Base-by-base conservation (phyloP, 2,329 filamentous ascomycete species). In the Ustilaginoidea virens region DNA sequence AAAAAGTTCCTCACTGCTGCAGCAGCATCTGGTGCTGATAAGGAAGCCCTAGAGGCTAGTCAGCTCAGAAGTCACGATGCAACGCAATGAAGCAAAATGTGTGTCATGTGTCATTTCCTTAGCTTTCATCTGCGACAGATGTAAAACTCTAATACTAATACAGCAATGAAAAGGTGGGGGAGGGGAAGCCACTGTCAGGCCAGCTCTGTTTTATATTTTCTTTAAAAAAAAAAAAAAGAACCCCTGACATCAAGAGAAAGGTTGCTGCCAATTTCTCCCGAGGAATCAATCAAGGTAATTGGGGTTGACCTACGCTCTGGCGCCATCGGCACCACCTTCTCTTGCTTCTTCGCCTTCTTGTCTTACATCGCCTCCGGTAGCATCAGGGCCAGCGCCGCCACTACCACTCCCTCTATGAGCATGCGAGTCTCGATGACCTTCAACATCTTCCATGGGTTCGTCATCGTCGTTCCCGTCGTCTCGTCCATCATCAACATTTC, bases 271-370 rank as follows among this genome's bases (percentile, higher is more conserved):
- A n/a, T n/a, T n/a, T n/a, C n/a, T n/a, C n/a, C n/a, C n/a, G n/a
- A n/a, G n/a, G n/a, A n/a, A n/a, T n/a, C n/a, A n/a, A n/a, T n/a
- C n/a, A n/a, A n/a, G n/a, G n/a, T n/a, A n/a, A 47, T 41, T 42
- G 47, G 30, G 44, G 41, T 40, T 48, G 35, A 98, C 92, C 87
- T 96, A 98, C 90, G 87, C 90, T 94, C 90, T 75, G 60, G 82
- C 92, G 48, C 92, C 90, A 58, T 96, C 90, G 43, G 83, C 83
- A 51, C 92, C 90, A 35, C 87, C 90, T 56, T 93, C 85, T 60
- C 92, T 70, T 39, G 87, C 74, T 42, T 73, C 75, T 53, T 83
- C 74, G 33, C 90, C 90, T 55, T 96, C 90, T 53, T 92, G 76
- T 55, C 86, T 73, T 42, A 93, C 61, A 51, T 98, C 87, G 38